Base-by-base conservation (phyloP, 202 grass and related monocot species). In the Zizania palustris region DNA sequence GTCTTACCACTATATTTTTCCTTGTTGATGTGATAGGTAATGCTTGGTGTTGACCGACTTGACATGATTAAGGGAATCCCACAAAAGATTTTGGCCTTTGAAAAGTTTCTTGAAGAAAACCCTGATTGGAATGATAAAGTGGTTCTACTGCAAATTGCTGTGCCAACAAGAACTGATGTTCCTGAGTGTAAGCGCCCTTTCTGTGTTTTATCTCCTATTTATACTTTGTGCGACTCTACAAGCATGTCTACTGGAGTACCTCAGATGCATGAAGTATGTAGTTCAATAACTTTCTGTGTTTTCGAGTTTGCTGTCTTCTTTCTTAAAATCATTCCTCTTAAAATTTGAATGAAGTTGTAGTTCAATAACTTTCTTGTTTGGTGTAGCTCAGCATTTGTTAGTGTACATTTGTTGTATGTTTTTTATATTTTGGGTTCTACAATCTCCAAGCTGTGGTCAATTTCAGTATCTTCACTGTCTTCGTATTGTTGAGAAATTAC, bases 41-140 rank as follows among this genome's bases (percentile, higher is more conserved):
- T 99, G 96, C 92, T 99, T 80, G 96, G 96, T 63, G 96, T 99
- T 62, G 96, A 99, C 50, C 78, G 96, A 79, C 96, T 99, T 45
- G 96, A 99, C 69, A 99, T 99, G 96, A 99, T 99, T 60, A 99
- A 99, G 83, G 96, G 96, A 84, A 99, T 99, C 75, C 96, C 96
- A 4, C 96, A 99, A 77, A 99, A 99, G 85, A 99, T 99, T 87
- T 84, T 99, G 77, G 96, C 96, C 19, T 99, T 99, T 85, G 96
- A 99, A 66, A 99, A 99, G 72, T 99, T 99, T 81, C 89, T 99
- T 34, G 96, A 99, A 75, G 96, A 99, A 88, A 93, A 96, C 72
- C 71, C 85, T 43, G 13, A 60, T 11, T 99, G 96, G 96, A 83
- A 83, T 36, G 79, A 96, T 65, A 96, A 86, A 92, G 96, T 99